These are phyloP conservation scores for Lactarius hengduanensis DNA, from an alignment of 768 basidiomycete species.

Conservation along the genomic window DNA sequence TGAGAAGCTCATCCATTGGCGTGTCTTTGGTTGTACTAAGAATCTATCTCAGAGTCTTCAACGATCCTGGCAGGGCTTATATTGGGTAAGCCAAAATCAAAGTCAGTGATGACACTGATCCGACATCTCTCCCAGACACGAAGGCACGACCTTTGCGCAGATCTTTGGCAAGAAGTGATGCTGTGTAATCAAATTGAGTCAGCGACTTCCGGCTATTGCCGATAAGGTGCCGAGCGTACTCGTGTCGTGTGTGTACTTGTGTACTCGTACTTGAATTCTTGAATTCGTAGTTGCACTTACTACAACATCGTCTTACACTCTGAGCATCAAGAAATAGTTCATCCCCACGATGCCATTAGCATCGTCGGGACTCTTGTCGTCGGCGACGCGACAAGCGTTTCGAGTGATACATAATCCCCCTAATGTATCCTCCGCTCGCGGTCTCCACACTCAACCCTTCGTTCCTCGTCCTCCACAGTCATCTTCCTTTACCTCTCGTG, in stretches of 20 bases:
- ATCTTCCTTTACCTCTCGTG: conserved; percentile 38
- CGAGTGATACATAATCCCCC: conserved; percentile 32
- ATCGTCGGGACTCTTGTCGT: conserved; percentile 34
- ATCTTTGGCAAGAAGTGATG: conserved; percentile 37
- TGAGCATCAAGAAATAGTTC: neutral
- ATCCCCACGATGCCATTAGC: conserved; percentile 35
- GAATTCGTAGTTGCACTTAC: neutral
- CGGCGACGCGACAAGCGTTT: conserved; percentile 30
- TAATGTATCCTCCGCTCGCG: conserved; percentile 34
- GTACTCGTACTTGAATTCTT: neutral
- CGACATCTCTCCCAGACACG: conserved; percentile 35
- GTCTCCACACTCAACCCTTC: conserved; percentile 47
- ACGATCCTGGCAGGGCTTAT: conserved; percentile 51
- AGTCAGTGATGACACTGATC: neutral
- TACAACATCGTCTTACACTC: neutral
- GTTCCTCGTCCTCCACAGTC: conserved; percentile 38
- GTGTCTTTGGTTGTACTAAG: neutral
- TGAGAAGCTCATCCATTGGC: conserved; percentile 31
- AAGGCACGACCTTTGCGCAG: conserved; percentile 47
- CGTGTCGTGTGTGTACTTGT: neutral
- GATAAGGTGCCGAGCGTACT: neutral
- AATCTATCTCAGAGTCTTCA: conserved; percentile 39
- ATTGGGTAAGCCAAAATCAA: conserved; percentile 43
- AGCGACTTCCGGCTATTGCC: neutral
- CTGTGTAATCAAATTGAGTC: neutral